Evolutionary conservation across 345 rosid genomes (phyloP), one percentile per base, ranked within the genome.

Genomic region (Kandelia obovata): DNA sequence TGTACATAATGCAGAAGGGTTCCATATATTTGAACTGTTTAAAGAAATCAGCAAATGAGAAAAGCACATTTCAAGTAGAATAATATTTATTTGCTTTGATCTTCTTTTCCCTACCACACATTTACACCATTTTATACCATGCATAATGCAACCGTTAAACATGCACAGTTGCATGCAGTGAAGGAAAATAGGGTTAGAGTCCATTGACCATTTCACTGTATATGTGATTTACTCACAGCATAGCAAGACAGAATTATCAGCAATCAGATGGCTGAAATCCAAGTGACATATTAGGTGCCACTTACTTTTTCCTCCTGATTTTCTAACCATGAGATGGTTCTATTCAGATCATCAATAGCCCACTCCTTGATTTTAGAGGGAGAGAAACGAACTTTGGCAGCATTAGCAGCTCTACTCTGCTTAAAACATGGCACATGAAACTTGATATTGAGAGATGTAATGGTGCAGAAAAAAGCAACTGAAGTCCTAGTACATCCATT

Each of bases 291-390:
- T 62, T 9, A 62, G 72, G 55, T 57, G 60, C 17, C 47, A 61
- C 77, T 73, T 73, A 87, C 99, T 83, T 90, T 88, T 83, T 92
- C 99, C 70, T 90, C 91, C 73, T 80, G 96, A 78, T 87, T 83
- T 71, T 86, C 89, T 31, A 95, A 79, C 97, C 97, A 95, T 65
- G 87, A 77, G 71, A 86, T 79, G 61, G 97, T 92, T 78, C 65
- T 84, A 65, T 67, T 78, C 59, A 92, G 82, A 80, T 95, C 99
- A 65, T 82, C 83, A 64, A 79, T 67, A 59, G 83, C 93, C 97
- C 97, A 89, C 72, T 81, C 78, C 83, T 88, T 88, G 68, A 89
- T 84, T 67, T 81, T 79, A 10, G 88, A 62, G 59, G 76, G 82
- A 73, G 81, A 68, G 66, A 88, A 79, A 28, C 60, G 53, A 58